Base-by-base conservation (phyloP, 2,329 filamentous ascomycete species). In the Ophiostoma fasciatum region DNA sequence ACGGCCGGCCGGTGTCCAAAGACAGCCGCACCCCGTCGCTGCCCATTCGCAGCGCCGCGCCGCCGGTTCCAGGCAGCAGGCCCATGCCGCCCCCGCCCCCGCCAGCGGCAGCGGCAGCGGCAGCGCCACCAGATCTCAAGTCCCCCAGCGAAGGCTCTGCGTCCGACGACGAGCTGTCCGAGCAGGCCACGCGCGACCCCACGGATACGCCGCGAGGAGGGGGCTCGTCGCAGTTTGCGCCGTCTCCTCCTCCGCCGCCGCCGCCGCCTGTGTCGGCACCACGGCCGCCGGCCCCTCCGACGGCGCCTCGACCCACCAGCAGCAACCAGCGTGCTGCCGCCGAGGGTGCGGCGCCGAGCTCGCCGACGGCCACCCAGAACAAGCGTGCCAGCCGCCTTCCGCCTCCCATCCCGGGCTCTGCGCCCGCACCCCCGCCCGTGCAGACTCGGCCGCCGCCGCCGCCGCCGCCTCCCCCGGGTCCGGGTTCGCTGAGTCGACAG, bases 111-210 rank as follows among this genome's bases (percentile, higher is more conserved):
- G 28, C 15, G 11, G 15, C 28, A 14, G 13, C 35, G 4, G 62
- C 62, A 28, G 63, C 69, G 21, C 23, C 46, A 27, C 59, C 66
- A 25, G 61, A 63, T 29, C 51, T 71, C 13, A 63, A 68, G 32
- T 82, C 82, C 28, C 76, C 75, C 31, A 83, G 76, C 39, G 69
- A 79, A 42, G 85, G 84, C 21, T 92, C 84, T 2, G 82, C 81
- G 52, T 90, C 87, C 29, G 87, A 92, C 48, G 87, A 94, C 53
- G 88, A 94, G 54, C 61, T 85, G 48, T 84, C 80, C 9, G 62
- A 63, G 36, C 56, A 57, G 49, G 51, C 66, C 48, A 54, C 57
- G 45, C 57, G 62, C 34, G 55, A 66, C 45, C 47, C 57, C 49
- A 36, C 65, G 15, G 58, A 62, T 25, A 59, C 57, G 17, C 51